These are phyloP conservation scores for Cicer chorassanicum DNA, from an alignment of 306 rosid species.

Conservation along the genomic window DNA sequence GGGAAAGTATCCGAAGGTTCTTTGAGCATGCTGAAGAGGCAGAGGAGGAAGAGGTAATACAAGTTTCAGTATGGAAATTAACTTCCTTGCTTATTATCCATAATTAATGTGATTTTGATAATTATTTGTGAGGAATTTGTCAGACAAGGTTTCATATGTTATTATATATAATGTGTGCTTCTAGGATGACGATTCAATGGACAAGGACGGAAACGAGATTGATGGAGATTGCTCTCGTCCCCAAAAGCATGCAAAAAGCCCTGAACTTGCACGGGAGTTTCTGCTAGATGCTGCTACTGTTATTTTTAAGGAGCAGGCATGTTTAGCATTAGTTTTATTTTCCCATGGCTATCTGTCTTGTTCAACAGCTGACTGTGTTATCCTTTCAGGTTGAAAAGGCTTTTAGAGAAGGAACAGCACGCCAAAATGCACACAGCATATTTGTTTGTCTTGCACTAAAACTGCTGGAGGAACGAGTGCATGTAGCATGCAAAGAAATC, in stretches of 20 bases:
- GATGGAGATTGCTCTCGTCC: conserved; percentile 99
- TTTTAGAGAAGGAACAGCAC: conserved; percentile 99
- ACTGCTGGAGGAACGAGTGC: conserved; percentile 95
- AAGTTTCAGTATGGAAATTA: conserved; percentile 44
- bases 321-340: conserved; percentile 46
- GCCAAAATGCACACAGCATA: conserved; percentile 99
- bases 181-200: conserved; percentile 94
- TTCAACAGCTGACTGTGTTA: conserved; percentile 43
- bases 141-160: conserved; percentile 36
- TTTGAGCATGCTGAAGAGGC: conserved; percentile 99
- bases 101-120: conserved; percentile 22
- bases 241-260: conserved; percentile 99
- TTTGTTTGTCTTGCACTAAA: conserved; percentile 95
- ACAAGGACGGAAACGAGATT: conserved; percentile 88
- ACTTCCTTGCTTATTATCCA: conserved; percentile 37
- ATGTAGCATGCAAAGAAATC: conserved; percentile 97
- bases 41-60: conserved; percentile 97
- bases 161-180: conserved; percentile 39
- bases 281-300: conserved; percentile 97
- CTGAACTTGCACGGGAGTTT: conserved; percentile 99
- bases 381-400: conserved; percentile 95
- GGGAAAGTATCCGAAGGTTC: conserved; percentile 87
- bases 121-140: conserved; percentile 26
- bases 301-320: conserved; percentile 95
- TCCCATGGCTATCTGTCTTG: conserved; percentile 24